Percentiles rank a stretch among this genome's conserved stretches.
Evolutionary conservation across 176 grass and related monocot species (phyloP).

Genomic region (Olyra latifolia): DNA sequence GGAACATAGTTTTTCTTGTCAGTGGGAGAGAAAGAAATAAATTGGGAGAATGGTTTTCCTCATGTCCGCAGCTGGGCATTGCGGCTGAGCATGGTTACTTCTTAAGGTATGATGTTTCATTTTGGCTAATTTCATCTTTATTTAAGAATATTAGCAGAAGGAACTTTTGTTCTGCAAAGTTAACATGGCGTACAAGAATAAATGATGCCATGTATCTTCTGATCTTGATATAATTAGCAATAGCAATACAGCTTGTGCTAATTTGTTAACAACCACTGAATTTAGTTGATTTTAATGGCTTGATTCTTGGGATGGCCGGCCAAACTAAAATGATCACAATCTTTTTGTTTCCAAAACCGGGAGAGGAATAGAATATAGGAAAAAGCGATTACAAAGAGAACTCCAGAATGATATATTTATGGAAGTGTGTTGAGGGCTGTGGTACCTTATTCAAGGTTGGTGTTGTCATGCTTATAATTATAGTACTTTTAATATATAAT

Average conservation of each 20-base stretch:
- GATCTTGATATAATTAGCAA: conserved; percentile 18
- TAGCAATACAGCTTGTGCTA: neutral
- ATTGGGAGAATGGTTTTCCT: conserved; percentile 67
- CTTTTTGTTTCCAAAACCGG: neutral
- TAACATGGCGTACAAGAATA: neutral
- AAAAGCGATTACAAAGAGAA: neutral
- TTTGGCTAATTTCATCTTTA: neutral
- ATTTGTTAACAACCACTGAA: conserved; percentile 14
- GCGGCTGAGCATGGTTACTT: conserved; percentile 90
- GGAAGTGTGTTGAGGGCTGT: neutral
- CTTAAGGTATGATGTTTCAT: conserved; percentile 57
- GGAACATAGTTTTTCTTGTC: conserved; percentile 73
- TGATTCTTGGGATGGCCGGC: neutral
- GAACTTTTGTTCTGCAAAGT: neutral
- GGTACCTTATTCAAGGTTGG: neutral
- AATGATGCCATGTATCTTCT: neutral
- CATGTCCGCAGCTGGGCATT: conserved; percentile 73
- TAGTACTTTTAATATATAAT: neutral
- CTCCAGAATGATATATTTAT: neutral
- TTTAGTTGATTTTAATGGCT: conserved; percentile 1
- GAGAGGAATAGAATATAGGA: neutral
- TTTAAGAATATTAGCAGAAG: conserved; percentile 3
- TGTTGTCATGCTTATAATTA: neutral
- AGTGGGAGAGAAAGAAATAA: conserved; percentile 71
- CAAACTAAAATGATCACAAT: neutral